phyloP scores from a whole-genome alignment of 148 eudicot genomes.

The Simmondsia chinensis region DNA sequence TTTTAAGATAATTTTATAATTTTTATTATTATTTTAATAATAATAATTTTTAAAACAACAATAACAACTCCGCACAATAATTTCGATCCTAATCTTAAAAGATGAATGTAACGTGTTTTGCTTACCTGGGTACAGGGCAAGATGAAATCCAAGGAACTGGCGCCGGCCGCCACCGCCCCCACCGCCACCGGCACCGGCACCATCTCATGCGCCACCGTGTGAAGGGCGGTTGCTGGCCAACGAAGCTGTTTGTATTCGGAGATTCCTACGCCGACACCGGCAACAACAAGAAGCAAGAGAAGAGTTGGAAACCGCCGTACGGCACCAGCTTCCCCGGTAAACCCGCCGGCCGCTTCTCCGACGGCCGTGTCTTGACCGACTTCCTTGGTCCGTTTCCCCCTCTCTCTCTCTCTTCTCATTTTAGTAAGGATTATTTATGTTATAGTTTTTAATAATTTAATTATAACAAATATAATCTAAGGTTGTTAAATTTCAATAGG shows the following conservation, averaged over 20 bases:
- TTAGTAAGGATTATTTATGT: no score
- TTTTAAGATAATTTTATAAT: no score
- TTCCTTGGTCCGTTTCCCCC: constrained; percentile 36
- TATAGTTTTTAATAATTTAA: no score
- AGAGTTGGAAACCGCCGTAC: constrained; percentile 55
- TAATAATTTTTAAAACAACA: no score
- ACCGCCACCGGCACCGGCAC: neutral
- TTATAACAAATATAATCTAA: no score
- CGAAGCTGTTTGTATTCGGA: constrained; percentile 75
- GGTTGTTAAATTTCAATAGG: no score
- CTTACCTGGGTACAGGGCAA: no score
- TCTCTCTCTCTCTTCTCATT: neutral
- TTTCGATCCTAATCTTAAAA: no score
- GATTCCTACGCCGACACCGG: constrained; percentile 91
- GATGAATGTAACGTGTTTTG: no score
- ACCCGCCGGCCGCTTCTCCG: constrained; percentile 84
- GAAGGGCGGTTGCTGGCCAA: constrained; percentile 3
- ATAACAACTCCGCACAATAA: no score
- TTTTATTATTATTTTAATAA: no score
- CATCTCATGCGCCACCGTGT: neutral
- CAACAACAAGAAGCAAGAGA: constrained; percentile 22
- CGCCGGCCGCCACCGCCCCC: neutral
- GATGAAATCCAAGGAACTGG: no score
- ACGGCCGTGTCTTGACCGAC: constrained; percentile 80
- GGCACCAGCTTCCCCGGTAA: constrained; percentile 77